These are phyloP conservation scores for Coelastrella sp. DNA, from an alignment of 139 green algal species.

Conservation along the genomic window DNA sequence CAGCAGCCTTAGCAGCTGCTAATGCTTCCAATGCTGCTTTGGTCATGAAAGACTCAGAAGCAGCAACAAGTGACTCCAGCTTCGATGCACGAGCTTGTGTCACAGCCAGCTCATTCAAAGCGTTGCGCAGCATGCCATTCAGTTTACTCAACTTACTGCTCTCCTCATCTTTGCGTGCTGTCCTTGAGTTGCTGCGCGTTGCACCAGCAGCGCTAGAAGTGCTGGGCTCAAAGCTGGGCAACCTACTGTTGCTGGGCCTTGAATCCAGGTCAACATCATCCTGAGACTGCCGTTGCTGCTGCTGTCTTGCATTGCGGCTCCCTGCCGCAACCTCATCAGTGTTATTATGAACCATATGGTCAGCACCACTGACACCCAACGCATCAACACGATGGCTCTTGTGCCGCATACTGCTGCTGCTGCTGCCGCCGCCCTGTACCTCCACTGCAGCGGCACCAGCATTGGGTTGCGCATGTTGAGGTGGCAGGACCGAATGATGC, in stretches of 20 bases:
- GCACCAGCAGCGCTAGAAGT: too few species aligned
- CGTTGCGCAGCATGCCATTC: not conserved
- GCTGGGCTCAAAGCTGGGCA: too few species aligned
- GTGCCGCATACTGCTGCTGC: not conserved
- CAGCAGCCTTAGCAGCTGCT: not conserved
- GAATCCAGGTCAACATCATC: too few species aligned
- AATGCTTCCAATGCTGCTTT: not conserved
- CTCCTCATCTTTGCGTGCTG: not conserved
- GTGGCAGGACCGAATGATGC: too few species aligned
- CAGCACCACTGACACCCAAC: not conserved
- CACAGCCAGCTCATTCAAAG: not conserved
- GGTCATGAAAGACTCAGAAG: conserved; percentile 12
- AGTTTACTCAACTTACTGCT: not conserved
- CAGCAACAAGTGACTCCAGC: not conserved
- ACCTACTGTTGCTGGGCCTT: too few species aligned
- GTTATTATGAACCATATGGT: not conserved
- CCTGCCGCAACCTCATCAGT: not conserved
- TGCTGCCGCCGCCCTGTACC: not conserved
- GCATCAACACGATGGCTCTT: not conserved
- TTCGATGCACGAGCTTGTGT: not conserved
- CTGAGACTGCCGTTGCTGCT: not conserved
- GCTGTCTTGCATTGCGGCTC: not conserved
- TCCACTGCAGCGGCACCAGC: not conserved
- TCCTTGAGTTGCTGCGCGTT: not conserved
- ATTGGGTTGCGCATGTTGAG: not conserved